A percentile compares a stretch with the other conserved stretches of the same genome.
Conservation (phyloP, 768 basidiomycete genomes). For the Cubamyces lactineus region DNA sequence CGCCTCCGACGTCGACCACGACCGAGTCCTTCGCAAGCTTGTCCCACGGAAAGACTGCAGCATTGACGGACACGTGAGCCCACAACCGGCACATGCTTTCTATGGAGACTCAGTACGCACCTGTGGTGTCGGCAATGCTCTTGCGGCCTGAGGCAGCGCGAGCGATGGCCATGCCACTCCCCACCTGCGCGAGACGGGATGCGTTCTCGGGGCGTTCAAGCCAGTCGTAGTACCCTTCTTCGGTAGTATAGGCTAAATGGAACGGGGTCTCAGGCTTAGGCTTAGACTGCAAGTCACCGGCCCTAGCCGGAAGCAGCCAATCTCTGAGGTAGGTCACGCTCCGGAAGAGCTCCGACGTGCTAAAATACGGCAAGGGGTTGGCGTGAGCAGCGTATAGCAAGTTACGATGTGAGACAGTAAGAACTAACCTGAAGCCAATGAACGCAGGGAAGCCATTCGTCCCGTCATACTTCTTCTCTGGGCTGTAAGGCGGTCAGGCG, state of each 20-base stretch:
- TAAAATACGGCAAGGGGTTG: neutral
- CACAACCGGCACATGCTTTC: neutral
- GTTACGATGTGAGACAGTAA: conserved; percentile 1
- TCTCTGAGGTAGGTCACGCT: conserved; percentile 2
- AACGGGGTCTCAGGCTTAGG: conserved; percentile 41
- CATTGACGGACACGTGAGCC: neutral
- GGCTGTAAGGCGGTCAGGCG: conserved; percentile 39
- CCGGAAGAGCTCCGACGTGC: neutral
- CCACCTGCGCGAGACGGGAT: conserved; percentile 60
- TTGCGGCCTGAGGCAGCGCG: conserved; percentile 54
- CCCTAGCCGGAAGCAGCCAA: conserved; percentile 1
- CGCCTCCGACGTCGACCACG: conserved; percentile 26
- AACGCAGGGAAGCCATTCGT: conserved; percentile 69
- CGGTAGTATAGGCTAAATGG: conserved; percentile 61
- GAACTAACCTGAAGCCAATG: conserved; percentile 60
- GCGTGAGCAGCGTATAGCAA: no score
- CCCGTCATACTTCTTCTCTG: conserved; percentile 64
- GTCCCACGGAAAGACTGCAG: conserved; percentile 21
- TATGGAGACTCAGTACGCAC: neutral
- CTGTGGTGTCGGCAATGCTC: conserved; percentile 1
- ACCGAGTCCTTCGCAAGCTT: conserved; percentile 8
- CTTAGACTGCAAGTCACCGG: neutral
- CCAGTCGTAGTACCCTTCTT: conserved; percentile 62
- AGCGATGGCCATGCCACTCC: conserved; percentile 69
- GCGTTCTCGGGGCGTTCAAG: conserved; percentile 57